phyloP scores from a whole-genome alignment of 495 filamentous ascomycete genomes.

The Aeminium ludgeri region DNA sequence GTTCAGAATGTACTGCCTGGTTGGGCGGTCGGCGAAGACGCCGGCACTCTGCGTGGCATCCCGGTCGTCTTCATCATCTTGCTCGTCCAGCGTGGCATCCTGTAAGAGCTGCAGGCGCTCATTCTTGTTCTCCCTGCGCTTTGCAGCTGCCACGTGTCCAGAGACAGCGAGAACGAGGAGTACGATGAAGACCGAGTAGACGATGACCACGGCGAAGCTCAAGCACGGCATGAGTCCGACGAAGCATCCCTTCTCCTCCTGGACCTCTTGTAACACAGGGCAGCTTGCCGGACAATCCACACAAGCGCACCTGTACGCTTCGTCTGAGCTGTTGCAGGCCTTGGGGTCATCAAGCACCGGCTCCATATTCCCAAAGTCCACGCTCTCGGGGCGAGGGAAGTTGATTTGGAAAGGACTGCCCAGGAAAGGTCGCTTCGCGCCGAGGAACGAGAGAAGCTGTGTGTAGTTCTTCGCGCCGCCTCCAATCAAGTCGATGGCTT shows the following conservation, averaged over 20 bases:
- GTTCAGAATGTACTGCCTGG: conserved; percentile 62
- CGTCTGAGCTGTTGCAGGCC: conserved; percentile 74
- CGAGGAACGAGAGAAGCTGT: conserved; percentile 76
- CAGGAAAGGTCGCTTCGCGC: conserved; percentile 61
- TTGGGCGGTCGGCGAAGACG: conserved; percentile 43
- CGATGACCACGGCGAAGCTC: conserved; percentile 76
- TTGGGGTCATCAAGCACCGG: conserved; percentile 43
- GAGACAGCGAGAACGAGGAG: conserved; percentile 47
- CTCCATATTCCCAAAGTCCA: conserved; percentile 45
- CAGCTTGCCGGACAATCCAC: conserved; percentile 80
- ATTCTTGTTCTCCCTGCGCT: conserved; percentile 52
- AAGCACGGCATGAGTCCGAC: conserved; percentile 79
- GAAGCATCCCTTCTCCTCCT: conserved; percentile 49
- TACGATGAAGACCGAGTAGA: conserved; percentile 59
- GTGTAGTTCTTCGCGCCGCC: conserved; percentile 84
- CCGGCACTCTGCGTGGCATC: conserved; percentile 57
- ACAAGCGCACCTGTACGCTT: conserved; percentile 75
- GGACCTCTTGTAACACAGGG: conserved; percentile 57
- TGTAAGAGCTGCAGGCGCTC: conserved; percentile 75
- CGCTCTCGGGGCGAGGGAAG: conserved; percentile 44
- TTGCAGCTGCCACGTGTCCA: conserved; percentile 57
- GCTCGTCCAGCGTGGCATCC: conserved; percentile 66
- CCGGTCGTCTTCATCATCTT: conserved; percentile 56
- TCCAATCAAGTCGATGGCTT: conserved; percentile 87
- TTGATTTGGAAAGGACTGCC: conserved; percentile 97